A percentile compares a stretch with the other conserved stretches of the same genome.
phyloP scores from a whole-genome alignment of 257 asterid genomes.

The Forsythia suspensa region DNA sequence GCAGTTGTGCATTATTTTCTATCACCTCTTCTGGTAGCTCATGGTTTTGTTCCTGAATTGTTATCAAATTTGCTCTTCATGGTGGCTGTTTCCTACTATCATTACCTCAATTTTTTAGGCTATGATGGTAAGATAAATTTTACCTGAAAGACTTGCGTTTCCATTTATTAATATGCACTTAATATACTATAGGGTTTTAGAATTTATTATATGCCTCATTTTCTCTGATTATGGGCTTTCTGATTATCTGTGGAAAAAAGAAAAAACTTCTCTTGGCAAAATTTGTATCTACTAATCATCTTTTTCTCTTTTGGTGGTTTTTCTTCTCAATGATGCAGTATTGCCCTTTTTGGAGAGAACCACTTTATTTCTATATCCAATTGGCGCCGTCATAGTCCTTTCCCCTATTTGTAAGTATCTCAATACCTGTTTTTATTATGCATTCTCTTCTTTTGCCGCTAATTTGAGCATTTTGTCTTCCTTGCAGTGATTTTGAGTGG shows the following conservation, averaged over 20 bases:
- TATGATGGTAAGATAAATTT: slow-evolving; percentile 74
- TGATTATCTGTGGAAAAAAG: not conserved
- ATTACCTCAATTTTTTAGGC: slow-evolving; percentile 92
- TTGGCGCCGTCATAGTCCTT: slow-evolving; percentile 74
- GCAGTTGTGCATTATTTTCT: slow-evolving; percentile 90
- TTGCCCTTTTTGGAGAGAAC: slow-evolving; percentile 97
- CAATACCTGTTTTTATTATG: not conserved
- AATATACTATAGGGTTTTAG: not conserved
- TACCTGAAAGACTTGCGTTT: slow-evolving; percentile 11
- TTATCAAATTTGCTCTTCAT: slow-evolving; percentile 93
- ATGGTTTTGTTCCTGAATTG: slow-evolving; percentile 84
- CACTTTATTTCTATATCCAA: slow-evolving; percentile 91
- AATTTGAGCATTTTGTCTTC: slow-evolving; percentile 4
- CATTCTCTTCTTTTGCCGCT: slow-evolving; percentile 1
- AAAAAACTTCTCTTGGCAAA: not conserved
- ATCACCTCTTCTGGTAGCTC: slow-evolving; percentile 91
- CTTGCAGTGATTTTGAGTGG: slow-evolving; percentile 84
- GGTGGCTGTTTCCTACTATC: slow-evolving; percentile 91
- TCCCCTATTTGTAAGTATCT: slow-evolving; percentile 68
- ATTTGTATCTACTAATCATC: not conserved
- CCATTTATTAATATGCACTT: not conserved
- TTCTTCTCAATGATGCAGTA: slow-evolving; percentile 54
- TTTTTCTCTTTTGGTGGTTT: not conserved
- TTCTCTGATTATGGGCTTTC: not conserved
- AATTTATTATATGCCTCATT: slow-evolving; percentile 6